Evolutionary conservation across 371 early-diverging fungal species (phyloP).

Genomic region (Mortierella sp.): DNA sequence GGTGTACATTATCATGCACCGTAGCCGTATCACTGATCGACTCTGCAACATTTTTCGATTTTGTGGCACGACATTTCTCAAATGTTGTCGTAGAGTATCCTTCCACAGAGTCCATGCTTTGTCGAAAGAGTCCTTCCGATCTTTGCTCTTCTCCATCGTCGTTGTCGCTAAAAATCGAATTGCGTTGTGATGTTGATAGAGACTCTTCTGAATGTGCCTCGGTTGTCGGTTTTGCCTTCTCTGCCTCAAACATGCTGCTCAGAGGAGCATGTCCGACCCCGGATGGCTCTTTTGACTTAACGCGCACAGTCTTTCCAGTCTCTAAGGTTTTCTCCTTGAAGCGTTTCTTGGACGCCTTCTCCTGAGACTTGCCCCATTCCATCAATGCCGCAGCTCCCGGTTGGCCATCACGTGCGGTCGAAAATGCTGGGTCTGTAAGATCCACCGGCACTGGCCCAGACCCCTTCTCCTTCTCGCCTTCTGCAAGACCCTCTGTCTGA

Average conservation of each 20-base stretch:
- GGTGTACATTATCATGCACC: slow-evolving; percentile 62
- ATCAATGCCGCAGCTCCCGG: slow-evolving; percentile 16
- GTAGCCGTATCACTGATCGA: slow-evolving; percentile 19
- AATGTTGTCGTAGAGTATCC: slow-evolving; percentile 1
- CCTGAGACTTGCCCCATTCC: slow-evolving; percentile 43
- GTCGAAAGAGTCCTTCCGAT: slow-evolving; percentile 6
- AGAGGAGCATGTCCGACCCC: neutral
- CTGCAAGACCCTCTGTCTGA: slow-evolving; percentile 29
- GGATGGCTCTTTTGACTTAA: slow-evolving; percentile 17
- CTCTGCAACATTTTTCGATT: slow-evolving; percentile 2
- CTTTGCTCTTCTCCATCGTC: neutral
- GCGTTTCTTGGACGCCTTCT: slow-evolving; percentile 17
- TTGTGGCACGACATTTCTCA: neutral
- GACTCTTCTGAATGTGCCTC: neutral
- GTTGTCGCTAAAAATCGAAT: slow-evolving; percentile 7
- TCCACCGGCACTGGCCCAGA: neutral
- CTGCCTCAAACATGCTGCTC: slow-evolving; percentile 14
- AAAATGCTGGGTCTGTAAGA: slow-evolving; percentile 38
- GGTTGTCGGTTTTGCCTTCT: neutral
- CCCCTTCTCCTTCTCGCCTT: slow-evolving; percentile 14
- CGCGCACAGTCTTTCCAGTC: slow-evolving; percentile 24
- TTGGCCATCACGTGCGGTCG: slow-evolving; percentile 39
- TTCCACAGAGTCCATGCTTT: slow-evolving; percentile 19
- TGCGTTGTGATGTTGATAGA: neutral
- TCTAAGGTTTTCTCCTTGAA: slow-evolving; percentile 32